phyloP scores from a whole-genome alignment of 768 basidiomycete genomes.

The Macrolepiota fuliginosa region DNA sequence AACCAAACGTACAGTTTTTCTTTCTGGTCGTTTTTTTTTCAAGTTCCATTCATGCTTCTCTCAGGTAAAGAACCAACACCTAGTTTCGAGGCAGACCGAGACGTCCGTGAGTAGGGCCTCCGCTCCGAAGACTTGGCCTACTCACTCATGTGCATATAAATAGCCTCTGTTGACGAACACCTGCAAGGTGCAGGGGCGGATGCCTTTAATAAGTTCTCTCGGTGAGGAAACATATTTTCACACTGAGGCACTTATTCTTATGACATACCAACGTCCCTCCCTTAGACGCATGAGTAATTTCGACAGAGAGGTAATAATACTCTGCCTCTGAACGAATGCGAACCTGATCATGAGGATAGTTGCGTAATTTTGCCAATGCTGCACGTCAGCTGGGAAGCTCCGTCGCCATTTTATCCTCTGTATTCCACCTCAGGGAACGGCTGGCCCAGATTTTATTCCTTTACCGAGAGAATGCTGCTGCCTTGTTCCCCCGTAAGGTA shows the following conservation, averaged over 20 bases:
- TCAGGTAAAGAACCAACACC: constrained; percentile 38
- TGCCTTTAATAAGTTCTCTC: constrained; percentile 60
- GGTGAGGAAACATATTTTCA: constrained; percentile 31
- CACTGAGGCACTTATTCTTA: constrained; percentile 5
- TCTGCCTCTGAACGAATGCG: constrained; percentile 6
- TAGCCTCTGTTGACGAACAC: constrained; percentile 68
- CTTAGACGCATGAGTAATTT: constrained; percentile 55
- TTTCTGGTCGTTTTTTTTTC: neutral
- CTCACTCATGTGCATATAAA: neutral
- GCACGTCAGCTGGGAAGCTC: constrained; percentile 76
- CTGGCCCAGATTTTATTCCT: constrained; percentile 67
- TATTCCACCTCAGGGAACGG: constrained; percentile 67
- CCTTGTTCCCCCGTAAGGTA: constrained; percentile 71
- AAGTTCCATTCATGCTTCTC: neutral
- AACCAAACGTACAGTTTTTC: constrained; percentile 26
- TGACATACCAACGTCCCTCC: constrained; percentile 6
- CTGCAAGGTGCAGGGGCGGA: constrained; percentile 67
- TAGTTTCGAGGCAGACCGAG: constrained; percentile 61
- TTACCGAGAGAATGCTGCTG: constrained; percentile 73
- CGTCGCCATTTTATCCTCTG: constrained; percentile 72
- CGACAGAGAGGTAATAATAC: constrained; percentile 54
- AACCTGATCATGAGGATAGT: constrained; percentile 30
- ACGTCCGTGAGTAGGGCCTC: constrained; percentile 53
- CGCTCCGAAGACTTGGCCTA: neutral
- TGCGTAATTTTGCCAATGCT: constrained; percentile 75